Conservation (phyloP, 768 basidiomycete genomes). For the Suillus paluster region DNA sequence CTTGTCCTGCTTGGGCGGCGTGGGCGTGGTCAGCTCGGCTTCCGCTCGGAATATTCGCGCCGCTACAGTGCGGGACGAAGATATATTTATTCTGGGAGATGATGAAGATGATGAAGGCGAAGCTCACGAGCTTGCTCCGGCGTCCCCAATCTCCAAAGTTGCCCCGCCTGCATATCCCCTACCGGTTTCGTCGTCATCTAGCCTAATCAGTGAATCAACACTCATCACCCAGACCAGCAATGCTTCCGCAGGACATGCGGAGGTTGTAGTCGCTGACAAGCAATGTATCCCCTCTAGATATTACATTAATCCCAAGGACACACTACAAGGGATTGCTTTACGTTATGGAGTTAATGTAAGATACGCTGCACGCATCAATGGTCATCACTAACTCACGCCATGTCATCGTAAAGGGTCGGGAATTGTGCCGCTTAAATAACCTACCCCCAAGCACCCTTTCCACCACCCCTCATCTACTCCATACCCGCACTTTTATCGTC, state of each 20-base stretch:
- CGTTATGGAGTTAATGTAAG: slow-evolving; percentile 65
- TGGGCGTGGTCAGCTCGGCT: slow-evolving; percentile 41
- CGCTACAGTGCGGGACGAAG: slow-evolving; percentile 56
- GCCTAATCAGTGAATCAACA: not conserved
- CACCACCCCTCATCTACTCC: slow-evolving; percentile 75
- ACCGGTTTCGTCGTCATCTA: not conserved
- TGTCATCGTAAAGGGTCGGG: slow-evolving; percentile 46
- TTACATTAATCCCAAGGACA: slow-evolving; percentile 60
- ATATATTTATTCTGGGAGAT: slow-evolving; percentile 68
- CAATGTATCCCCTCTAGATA: slow-evolving; percentile 43
- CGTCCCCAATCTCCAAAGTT: not conserved
- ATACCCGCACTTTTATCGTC: slow-evolving; percentile 62
- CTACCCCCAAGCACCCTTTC: slow-evolving; percentile 66
- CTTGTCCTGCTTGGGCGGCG: slow-evolving; percentile 66
- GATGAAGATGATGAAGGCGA: slow-evolving; percentile 58
- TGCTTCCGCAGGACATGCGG: slow-evolving; percentile 5
- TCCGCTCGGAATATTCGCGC: slow-evolving; percentile 11
- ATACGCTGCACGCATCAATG: slow-evolving; percentile 13
- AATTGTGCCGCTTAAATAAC: slow-evolving; percentile 67
- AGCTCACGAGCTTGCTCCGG: slow-evolving; percentile 21
- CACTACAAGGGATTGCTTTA: slow-evolving; percentile 66
- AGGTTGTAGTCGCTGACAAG: not conserved
- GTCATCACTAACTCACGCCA: not conserved
- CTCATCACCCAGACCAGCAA: not conserved
- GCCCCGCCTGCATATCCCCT: slow-evolving; percentile 7